A percentile compares a stretch with the other conserved stretches of the same genome.
Conservation (phyloP, 2,329 filamentous ascomycete species). For the Lojkania enalia region DNA sequence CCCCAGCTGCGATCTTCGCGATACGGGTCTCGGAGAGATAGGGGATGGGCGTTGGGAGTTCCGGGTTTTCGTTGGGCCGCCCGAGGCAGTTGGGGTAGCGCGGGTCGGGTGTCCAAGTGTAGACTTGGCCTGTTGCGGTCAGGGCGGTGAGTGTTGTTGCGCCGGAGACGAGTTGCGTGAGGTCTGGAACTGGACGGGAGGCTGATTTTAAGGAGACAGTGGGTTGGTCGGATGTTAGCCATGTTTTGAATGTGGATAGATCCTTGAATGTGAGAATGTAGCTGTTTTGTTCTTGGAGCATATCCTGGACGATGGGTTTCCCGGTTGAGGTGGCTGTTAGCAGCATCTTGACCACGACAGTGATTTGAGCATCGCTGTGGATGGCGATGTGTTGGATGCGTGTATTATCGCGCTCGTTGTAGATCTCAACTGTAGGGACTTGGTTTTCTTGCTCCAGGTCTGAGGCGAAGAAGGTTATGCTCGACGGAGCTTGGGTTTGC, state of each 20-base stretch:
- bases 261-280: neutral
- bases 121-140: constrained; percentile 17
- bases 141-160: constrained; percentile 29
- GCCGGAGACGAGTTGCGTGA: constrained; percentile 14
- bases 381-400: constrained; percentile 4
- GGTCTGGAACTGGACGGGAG: neutral
- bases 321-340: neutral
- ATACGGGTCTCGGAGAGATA: constrained; percentile 33
- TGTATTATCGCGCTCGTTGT: neutral
- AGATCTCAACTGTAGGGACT: neutral
- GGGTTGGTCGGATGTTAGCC: neutral
- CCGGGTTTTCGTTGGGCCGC: constrained; percentile 10
- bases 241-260: neutral
- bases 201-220: neutral
- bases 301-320: neutral
- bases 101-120: constrained; percentile 27
- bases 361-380: neutral
- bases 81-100: constrained; percentile 31
- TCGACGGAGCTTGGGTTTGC: neutral
- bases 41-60: constrained; percentile 16
- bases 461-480: constrained; percentile 2
- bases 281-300: neutral
- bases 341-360: neutral
- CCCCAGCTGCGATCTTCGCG: constrained; percentile 30
- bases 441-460: neutral